A percentile compares a stretch with the other conserved stretches of the same genome.
phyloP scores from a whole-genome alignment of 2,329 filamentous ascomycete species.

The Hortaea werneckii region DNA sequence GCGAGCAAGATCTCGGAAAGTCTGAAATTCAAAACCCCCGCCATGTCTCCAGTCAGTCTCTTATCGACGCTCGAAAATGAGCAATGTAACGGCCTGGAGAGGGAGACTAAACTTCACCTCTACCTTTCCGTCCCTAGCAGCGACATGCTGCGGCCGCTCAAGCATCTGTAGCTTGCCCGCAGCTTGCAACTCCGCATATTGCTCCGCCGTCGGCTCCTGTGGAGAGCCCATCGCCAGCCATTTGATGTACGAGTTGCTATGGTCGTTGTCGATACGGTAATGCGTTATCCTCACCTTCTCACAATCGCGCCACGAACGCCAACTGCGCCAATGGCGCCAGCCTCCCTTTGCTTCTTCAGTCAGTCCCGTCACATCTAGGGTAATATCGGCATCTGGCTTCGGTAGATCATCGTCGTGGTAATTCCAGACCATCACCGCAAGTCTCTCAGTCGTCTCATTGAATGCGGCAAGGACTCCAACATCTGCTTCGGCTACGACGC shows the following conservation, averaged over 20 bases:
- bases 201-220: constrained; percentile 2
- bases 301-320: background rate
- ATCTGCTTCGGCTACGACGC: constrained; percentile 3
- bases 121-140: background rate
- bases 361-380: constrained; percentile 1
- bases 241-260: constrained; percentile 6
- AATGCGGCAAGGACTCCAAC: constrained; percentile 5
- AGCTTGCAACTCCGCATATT: constrained; percentile 5
- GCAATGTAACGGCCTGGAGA: constrained; percentile 5
- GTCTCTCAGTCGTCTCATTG: background rate
- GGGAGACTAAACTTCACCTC: constrained; percentile 2
- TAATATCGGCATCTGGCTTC: constrained; percentile 5
- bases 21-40: no score
- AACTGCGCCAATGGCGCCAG: no score
- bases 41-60: no score
- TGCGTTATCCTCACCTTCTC: constrained; percentile 1
- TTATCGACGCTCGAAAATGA: constrained; percentile 1
- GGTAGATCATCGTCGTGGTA: constrained; percentile 6
- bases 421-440: constrained; percentile 7
- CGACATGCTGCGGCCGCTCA: background rate
- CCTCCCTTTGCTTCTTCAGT: background rate
- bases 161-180: constrained; percentile 6
- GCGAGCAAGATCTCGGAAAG: no score
- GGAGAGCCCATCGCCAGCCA: constrained; percentile 6
- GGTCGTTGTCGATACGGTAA: constrained; percentile 5